Conservation (phyloP, 2,329 filamentous ascomycete species). For the Triangularia setosa region DNA sequence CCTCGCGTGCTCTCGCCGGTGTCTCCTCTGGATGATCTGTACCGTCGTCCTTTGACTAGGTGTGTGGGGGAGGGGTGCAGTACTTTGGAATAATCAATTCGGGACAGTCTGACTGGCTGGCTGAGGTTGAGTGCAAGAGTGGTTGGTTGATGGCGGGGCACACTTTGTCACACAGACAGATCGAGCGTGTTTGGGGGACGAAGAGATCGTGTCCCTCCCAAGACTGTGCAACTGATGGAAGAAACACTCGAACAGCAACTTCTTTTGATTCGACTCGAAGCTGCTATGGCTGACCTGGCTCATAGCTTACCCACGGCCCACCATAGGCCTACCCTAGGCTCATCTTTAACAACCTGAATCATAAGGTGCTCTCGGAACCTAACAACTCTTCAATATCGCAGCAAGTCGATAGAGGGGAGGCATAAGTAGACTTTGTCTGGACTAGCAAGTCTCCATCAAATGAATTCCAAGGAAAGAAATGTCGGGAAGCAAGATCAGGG, state of each 20-base stretch:
- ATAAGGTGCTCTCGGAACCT: too few relatives aligned
- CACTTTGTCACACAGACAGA: background rate
- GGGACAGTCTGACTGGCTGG: background rate
- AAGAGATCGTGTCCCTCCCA: background rate
- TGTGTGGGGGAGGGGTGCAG: background rate
- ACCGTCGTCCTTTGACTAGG: background rate
- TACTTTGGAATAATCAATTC: background rate
- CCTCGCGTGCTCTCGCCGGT: background rate
- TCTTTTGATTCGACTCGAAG: background rate
- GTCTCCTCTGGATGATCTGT: background rate
- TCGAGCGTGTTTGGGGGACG: background rate
- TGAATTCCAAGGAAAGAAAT: background rate
- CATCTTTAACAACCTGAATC: too few relatives aligned
- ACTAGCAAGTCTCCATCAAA: too few relatives aligned
- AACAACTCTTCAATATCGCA: background rate
- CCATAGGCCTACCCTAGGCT: too few relatives aligned
- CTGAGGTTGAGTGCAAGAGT: background rate
- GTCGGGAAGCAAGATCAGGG: slow-evolving; percentile 4
- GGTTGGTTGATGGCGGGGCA: background rate
- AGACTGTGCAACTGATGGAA: background rate
- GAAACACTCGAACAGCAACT: background rate
- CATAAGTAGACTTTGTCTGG: background rate
- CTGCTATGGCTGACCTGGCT: too few relatives aligned
- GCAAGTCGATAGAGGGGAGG: background rate
- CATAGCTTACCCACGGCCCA: too few relatives aligned